phyloP scores from a whole-genome alignment of 371 early-diverging fungal genomes.

The Batkoa obscura region DNA sequence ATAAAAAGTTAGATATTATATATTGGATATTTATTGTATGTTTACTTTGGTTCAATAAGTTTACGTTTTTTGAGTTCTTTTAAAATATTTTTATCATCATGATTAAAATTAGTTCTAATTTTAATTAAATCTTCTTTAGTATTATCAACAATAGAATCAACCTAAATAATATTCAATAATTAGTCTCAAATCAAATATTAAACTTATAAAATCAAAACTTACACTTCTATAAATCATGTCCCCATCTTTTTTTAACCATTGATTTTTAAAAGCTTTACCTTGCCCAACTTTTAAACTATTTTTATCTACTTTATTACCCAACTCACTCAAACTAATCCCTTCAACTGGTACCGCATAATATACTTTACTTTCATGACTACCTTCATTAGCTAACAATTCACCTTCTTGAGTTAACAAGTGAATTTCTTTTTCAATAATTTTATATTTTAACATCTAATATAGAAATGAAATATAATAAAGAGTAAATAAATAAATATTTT shows the following conservation, averaged over 20 bases:
- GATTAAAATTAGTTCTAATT: slow-evolving; percentile 40
- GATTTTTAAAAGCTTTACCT: slow-evolving; percentile 88
- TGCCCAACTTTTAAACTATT: slow-evolving; percentile 63
- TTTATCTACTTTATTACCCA: not conserved
- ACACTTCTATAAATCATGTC: slow-evolving; percentile 32
- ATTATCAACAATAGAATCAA: slow-evolving; percentile 67
- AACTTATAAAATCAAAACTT: not conserved
- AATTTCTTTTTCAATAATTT: slow-evolving; percentile 54
- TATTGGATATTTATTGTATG: not conserved
- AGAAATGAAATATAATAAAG: not conserved
- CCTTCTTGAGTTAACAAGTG: slow-evolving; percentile 81
- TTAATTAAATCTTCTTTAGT: slow-evolving; percentile 52
- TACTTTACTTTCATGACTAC: slow-evolving; percentile 86
- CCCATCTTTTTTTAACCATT: slow-evolving; percentile 82
- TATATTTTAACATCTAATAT: slow-evolving; percentile 65
- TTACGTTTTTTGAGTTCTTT: slow-evolving; percentile 80
- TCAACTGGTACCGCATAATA: slow-evolving; percentile 74
- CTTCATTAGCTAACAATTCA: slow-evolving; percentile 55
- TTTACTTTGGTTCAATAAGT: slow-evolving; percentile 53
- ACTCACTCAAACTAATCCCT: slow-evolving; percentile 27
- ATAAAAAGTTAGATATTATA: not conserved
- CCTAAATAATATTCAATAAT: slow-evolving; percentile 13
- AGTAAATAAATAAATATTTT: not conserved
- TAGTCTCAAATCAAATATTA: not conserved
- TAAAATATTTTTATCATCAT: slow-evolving; percentile 38